Conservation (phyloP, 192 early-diverging fungal genomes). For the Dissophora ornata region DNA sequence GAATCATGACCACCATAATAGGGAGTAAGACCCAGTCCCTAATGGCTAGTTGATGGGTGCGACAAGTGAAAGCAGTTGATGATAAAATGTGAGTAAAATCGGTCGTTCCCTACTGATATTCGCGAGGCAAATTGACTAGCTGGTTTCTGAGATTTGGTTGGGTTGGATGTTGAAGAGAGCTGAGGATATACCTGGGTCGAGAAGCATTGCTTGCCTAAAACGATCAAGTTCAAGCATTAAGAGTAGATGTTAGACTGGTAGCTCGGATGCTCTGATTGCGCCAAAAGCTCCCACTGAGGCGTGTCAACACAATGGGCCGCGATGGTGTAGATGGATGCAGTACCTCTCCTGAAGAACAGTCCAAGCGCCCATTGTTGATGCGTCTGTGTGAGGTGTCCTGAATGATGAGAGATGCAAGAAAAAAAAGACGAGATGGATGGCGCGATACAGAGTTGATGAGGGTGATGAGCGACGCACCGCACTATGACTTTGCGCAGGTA, state of each 20-base stretch:
- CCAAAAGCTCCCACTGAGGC: no score
- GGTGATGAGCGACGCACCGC: no score
- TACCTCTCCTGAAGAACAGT: constrained; percentile 57
- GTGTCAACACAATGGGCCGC: no score
- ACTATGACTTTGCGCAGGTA: no score
- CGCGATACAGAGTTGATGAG: background rate
- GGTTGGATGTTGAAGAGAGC: background rate
- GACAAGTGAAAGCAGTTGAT: no score
- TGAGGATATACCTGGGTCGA: constrained; percentile 67
- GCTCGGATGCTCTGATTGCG: no score
- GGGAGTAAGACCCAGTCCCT: constrained; percentile 95
- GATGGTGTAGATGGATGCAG: background rate
- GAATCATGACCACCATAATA: constrained; percentile 97
- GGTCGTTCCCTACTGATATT: no score
- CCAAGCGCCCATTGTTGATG: constrained; percentile 50
- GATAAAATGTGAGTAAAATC: no score
- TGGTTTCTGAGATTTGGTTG: no score
- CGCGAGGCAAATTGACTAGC: no score
- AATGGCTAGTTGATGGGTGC: constrained; percentile 63
- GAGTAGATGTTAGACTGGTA: background rate
- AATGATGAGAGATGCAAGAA: background rate
- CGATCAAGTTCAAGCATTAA: background rate
- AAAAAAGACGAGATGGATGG: background rate
- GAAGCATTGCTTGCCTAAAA: constrained; percentile 70
- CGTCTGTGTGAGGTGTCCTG: constrained; percentile 7